Evolutionary conservation across 2,329 filamentous ascomycete genomes (phyloP).

Genomic region (Rhinocladiella similis): DNA sequence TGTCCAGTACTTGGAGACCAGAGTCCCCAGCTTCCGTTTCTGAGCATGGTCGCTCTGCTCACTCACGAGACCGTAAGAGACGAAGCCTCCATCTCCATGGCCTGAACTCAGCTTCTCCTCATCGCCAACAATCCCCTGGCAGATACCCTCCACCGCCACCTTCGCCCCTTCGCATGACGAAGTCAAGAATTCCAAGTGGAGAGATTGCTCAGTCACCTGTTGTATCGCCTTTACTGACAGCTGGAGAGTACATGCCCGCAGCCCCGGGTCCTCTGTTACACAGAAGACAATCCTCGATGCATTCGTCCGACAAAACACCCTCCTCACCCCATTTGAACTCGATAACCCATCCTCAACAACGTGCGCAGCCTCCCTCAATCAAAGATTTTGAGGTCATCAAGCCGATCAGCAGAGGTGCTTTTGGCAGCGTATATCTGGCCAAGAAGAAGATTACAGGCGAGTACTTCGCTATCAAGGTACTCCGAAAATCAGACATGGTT

Average conservation of each 20-base stretch:
- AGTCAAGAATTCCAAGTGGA: conserved; percentile 67
- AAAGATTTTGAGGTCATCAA: conserved; percentile 99
- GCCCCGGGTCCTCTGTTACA: conserved; percentile 58
- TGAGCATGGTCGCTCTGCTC: conserved; percentile 76
- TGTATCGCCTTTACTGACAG: conserved; percentile 81
- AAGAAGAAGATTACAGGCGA: conserved; percentile 99
- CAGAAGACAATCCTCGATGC: conserved; percentile 86
- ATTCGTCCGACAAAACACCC: conserved; percentile 73
- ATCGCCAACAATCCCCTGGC: conserved; percentile 85
- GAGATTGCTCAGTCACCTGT: conserved; percentile 68
- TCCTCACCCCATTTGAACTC: conserved; percentile 76
- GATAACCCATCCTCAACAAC: conserved; percentile 77
- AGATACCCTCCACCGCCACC: conserved; percentile 73
- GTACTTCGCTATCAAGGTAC: conserved; percentile 96
- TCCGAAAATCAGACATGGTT: conserved; percentile 99
- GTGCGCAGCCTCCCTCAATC: conserved; percentile 90
- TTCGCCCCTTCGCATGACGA: conserved; percentile 81
- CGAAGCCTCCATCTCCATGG: conserved; percentile 82
- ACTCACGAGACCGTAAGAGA: conserved; percentile 79
- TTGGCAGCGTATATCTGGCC: conserved; percentile 94
- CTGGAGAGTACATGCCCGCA: conserved; percentile 62
- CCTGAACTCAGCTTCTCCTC: conserved; percentile 66
- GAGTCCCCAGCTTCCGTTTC: conserved; percentile 77
- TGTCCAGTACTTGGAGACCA: conserved; percentile 70
- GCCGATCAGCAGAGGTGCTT: conserved; percentile 97